A percentile compares a stretch with the other conserved stretches of the same genome.
Evolutionary conservation across 768 basidiomycete species (phyloP).

Genomic region (Mycena pura): DNA sequence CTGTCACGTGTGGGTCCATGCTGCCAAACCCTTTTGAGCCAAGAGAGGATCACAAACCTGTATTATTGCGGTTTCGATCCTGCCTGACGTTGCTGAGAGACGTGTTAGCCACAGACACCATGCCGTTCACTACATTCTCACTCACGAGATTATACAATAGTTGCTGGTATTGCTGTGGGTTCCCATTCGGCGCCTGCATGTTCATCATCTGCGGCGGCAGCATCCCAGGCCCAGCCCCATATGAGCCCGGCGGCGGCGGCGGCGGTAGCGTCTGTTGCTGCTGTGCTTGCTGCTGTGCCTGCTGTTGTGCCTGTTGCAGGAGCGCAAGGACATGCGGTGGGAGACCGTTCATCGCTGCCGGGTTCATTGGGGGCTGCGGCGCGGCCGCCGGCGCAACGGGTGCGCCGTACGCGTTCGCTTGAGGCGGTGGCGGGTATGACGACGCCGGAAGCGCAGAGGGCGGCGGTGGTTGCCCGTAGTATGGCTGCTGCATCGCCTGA

Average conservation of each 20-base stretch:
- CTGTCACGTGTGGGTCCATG: too few relatives aligned
- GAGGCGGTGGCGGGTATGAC: constrained; percentile 32
- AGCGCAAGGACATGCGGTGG: constrained; percentile 77
- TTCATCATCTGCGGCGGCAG: constrained; percentile 34
- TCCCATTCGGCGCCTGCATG: constrained; percentile 11
- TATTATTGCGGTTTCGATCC: not conserved
- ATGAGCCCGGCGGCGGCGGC: constrained; percentile 42
- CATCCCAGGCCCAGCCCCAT: constrained; percentile 39
- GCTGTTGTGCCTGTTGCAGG: constrained; percentile 47
- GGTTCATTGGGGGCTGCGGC: constrained; percentile 43
- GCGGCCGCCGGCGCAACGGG: constrained; percentile 30
- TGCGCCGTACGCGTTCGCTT: constrained; percentile 32
- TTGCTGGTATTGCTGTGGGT: constrained; percentile 24
- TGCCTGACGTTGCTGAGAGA: not conserved
- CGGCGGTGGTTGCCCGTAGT: constrained; percentile 32
- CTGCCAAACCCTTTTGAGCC: constrained; percentile 2
- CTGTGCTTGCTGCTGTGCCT: constrained; percentile 55
- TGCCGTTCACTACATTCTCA: not conserved
- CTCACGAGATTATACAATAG: constrained; percentile 20
- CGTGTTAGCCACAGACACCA: not conserved
- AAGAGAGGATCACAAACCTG: too few relatives aligned
- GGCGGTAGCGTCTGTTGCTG: constrained; percentile 28
- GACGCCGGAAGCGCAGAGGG: constrained; percentile 25
- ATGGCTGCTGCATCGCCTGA: constrained; percentile 41
- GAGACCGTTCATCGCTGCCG: constrained; percentile 49